phyloP scores from a whole-genome alignment of 2,329 filamentous ascomycete genomes.

The Beauveria sp. region DNA sequence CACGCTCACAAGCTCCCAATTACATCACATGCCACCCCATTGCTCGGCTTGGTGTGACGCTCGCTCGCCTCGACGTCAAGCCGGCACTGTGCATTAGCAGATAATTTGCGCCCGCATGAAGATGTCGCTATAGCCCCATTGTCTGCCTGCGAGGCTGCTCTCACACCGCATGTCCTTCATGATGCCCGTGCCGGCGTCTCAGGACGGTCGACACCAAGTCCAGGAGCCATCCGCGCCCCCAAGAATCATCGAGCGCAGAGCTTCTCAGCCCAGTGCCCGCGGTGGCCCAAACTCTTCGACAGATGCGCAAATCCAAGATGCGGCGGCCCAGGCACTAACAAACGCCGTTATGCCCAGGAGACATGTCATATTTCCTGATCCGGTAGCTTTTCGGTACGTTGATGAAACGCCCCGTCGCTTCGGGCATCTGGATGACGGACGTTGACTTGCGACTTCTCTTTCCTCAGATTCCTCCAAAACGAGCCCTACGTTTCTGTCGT shows the following conservation, averaged over 20 bases:
- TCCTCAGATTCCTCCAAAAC: conserved; percentile 68
- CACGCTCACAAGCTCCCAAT: conserved; percentile 9
- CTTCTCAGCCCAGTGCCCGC: conserved; percentile 16
- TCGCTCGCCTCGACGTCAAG: neutral
- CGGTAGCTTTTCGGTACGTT: conserved; percentile 45
- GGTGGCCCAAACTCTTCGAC: conserved; percentile 18
- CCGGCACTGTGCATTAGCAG: neutral
- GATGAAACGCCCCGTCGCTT: neutral
- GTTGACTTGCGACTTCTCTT: neutral
- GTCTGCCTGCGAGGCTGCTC: conserved; percentile 19
- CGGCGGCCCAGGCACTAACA: conserved; percentile 15
- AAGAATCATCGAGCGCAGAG: conserved; percentile 18
- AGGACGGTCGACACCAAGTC: conserved; percentile 21
- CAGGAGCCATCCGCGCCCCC: conserved; percentile 18
- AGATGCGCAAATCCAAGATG: conserved; percentile 13
- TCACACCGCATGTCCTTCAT: conserved; percentile 33
- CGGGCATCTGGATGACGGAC: no score
- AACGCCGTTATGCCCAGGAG: conserved; percentile 28
- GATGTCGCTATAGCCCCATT: conserved; percentile 3
- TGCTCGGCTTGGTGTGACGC: neutral
- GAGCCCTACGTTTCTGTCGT: conserved; percentile 70
- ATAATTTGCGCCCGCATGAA: neutral
- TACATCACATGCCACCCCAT: conserved; percentile 18
- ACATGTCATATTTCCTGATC: conserved; percentile 50
- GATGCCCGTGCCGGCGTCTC: conserved; percentile 23